A percentile compares a stretch with the other conserved stretches of the same genome.
Evolutionary conservation across 345 rosid genomes (phyloP).

Genomic region (Hibiscus tridactylites): DNA sequence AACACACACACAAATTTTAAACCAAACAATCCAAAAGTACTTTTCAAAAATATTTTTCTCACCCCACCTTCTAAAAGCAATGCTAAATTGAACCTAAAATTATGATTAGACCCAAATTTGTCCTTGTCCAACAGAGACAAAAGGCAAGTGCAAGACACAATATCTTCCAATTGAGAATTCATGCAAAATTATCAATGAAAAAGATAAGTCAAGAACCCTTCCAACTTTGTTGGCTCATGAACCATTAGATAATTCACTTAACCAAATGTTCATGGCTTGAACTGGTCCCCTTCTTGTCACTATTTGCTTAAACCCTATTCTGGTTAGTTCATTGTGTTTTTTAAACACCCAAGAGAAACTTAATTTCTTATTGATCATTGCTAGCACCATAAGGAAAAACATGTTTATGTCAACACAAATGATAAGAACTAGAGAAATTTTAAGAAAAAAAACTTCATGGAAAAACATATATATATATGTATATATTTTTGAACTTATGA

Average conservation of each 20-base stretch:
- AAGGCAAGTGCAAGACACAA: background rate
- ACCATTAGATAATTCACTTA: background rate
- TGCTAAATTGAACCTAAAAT: background rate
- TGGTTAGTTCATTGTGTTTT: too few relatives aligned
- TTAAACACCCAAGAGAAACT: too few relatives aligned
- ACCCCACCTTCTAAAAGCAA: too few relatives aligned
- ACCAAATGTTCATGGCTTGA: background rate
- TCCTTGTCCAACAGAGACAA: background rate
- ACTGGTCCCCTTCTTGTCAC: conserved; percentile 1
- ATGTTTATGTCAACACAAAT: too few relatives aligned
- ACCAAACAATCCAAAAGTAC: too few relatives aligned
- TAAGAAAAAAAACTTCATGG: too few relatives aligned
- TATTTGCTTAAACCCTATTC: background rate
- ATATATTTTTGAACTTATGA: background rate
- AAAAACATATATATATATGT: too few relatives aligned
- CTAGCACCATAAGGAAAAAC: too few relatives aligned
- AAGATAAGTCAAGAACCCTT: background rate
- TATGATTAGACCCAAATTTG: background rate
- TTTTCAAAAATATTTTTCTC: too few relatives aligned
- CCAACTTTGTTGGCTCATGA: background rate
- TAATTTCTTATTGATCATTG: too few relatives aligned
- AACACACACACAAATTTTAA: too few relatives aligned
- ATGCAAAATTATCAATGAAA: background rate
- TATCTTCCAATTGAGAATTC: background rate
- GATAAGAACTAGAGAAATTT: too few relatives aligned